These are phyloP conservation scores for Rhodotorula sp. DNA, from an alignment of 1,284 basidiomycete species.

Conservation along the genomic window DNA sequence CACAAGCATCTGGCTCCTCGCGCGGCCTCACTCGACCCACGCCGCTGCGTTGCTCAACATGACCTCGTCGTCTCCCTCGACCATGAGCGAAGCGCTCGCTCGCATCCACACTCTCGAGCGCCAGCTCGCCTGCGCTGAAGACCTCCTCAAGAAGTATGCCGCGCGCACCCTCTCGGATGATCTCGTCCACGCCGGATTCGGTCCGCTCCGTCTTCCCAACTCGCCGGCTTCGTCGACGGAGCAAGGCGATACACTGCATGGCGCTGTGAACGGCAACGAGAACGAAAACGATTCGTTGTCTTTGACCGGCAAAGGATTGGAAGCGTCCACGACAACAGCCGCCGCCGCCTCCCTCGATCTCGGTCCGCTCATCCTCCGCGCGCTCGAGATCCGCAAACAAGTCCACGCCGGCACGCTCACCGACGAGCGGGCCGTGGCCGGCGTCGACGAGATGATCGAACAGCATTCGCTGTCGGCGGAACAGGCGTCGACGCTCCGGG, in stretches of 20 bases:
- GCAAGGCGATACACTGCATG: too few species aligned
- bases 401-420: slow-evolving; percentile 4
- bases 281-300: too few species aligned
- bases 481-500: slow-evolving; percentile 12
- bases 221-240: neutral
- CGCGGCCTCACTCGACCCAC: neutral
- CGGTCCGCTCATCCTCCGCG: slow-evolving; percentile 23
- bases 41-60: neutral
- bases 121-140: slow-evolving; percentile 7
- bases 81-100: slow-evolving; percentile 7
- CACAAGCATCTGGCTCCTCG: neutral
- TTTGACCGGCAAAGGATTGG: neutral
- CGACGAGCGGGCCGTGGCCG: neutral
- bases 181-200: too few species aligned
- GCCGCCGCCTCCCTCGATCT: neutral
- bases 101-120: slow-evolving; percentile 17
- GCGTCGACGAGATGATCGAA: slow-evolving; percentile 3
- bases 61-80: neutral
- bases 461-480: slow-evolving; percentile 10
- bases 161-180: neutral
- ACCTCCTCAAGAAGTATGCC: neutral
- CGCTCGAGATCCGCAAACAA: slow-evolving; percentile 18
- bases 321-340: neutral
- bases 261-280: too few species aligned
- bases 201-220: too few species aligned